These are phyloP conservation scores for Mycena alexandri DNA, from an alignment of 768 basidiomycete genomes.

Conservation along the genomic window DNA sequence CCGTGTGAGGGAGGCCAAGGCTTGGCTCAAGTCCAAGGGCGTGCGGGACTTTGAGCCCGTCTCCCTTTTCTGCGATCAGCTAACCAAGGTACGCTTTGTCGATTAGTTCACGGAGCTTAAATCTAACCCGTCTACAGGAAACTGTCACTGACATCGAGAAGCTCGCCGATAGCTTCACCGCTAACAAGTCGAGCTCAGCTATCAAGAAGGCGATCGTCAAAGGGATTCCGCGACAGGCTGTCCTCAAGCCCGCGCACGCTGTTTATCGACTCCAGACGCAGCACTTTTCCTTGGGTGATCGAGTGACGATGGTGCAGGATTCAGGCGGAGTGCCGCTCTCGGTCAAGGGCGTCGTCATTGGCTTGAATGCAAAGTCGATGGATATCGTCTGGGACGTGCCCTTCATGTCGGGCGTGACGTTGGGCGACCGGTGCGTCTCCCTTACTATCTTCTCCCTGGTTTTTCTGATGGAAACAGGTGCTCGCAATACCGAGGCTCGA, in stretches of 20 bases:
- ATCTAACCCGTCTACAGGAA: constrained; percentile 57
- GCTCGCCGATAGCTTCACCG: constrained; percentile 76
- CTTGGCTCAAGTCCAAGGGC: constrained; percentile 89
- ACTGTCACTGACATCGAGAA: constrained; percentile 85
- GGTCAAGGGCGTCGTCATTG: constrained; percentile 94
- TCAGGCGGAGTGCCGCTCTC: constrained; percentile 92
- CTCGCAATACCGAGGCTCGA: constrained; percentile 92
- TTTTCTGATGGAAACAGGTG: constrained; percentile 63
- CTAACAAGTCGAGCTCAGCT: constrained; percentile 66
- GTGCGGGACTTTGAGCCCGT: constrained; percentile 94
- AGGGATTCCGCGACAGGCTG: constrained; percentile 91
- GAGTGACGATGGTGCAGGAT: constrained; percentile 97
- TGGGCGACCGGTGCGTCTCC: constrained; percentile 78
- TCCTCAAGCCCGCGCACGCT: constrained; percentile 93
- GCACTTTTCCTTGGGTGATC: constrained; percentile 87
- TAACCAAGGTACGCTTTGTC: constrained; percentile 75
- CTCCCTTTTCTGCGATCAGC: constrained; percentile 90
- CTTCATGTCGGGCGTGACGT: constrained; percentile 92
- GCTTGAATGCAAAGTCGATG: constrained; percentile 87
- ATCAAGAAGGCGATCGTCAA: constrained; percentile 96
- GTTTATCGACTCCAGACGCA: constrained; percentile 92
- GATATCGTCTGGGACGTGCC: constrained; percentile 97
- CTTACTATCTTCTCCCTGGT: not conserved
- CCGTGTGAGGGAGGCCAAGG: constrained; percentile 80
- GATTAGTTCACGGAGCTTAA: not conserved